A percentile compares a stretch with the other conserved stretches of the same genome.
These are phyloP conservation scores for Microbotryomycetes sp. DNA, from an alignment of 1,284 basidiomycete species.

Conservation along the genomic window DNA sequence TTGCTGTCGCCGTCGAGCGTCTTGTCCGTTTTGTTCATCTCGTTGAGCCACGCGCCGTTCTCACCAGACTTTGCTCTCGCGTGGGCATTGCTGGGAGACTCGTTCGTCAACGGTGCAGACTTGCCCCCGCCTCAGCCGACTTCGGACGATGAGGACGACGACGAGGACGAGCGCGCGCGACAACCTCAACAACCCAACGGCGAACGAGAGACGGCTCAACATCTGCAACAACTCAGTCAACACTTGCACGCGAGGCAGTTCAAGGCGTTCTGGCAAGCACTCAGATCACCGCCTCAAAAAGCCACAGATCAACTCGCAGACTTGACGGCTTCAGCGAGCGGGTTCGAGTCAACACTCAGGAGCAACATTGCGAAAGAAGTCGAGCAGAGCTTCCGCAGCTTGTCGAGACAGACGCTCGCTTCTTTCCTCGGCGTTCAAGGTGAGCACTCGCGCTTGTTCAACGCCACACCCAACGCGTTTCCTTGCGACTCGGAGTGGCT, in stretches of 20 bases:
- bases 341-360: constrained; percentile 10
- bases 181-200: constrained; percentile 9
- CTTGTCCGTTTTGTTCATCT: constrained; percentile 27
- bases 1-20: constrained; percentile 19
- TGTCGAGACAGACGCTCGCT: constrained; percentile 12
- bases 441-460: too few species aligned
- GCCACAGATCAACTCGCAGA: neutral
- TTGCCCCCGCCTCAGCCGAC: constrained; percentile 16
- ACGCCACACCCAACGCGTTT: too few species aligned
- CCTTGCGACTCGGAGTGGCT: too few species aligned
- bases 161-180: neutral
- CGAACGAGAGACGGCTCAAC: constrained; percentile 18
- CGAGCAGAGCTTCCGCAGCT: constrained; percentile 25
- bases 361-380: constrained; percentile 17
- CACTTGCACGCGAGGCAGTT: constrained; percentile 21
- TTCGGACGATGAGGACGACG: constrained; percentile 22
- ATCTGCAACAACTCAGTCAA: constrained; percentile 4
- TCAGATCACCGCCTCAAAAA: neutral
- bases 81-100: constrained; percentile 30
- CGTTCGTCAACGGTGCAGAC: constrained; percentile 25
- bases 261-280: constrained; percentile 19
- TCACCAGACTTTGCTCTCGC: constrained; percentile 26
- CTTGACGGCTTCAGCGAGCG: constrained; percentile 1
- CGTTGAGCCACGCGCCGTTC: constrained; percentile 28
- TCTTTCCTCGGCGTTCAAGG: constrained; percentile 20